These are phyloP conservation scores for Yamadazyma triangularis DNA, from an alignment of 1,139 yeast genomes.

Conservation along the genomic window DNA sequence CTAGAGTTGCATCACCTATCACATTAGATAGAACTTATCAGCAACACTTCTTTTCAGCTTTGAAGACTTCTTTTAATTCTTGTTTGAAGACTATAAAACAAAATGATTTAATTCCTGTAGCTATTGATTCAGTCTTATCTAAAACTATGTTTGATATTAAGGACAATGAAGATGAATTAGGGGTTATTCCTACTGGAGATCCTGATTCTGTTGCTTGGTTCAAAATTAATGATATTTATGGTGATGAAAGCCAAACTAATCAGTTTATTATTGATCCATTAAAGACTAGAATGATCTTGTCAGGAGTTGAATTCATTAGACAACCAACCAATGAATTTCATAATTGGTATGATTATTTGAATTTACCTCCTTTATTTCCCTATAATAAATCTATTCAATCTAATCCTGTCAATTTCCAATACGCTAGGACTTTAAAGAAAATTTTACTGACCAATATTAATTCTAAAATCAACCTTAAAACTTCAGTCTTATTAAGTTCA, in stretches of 20 bases:
- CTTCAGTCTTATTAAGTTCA: constrained; percentile 66
- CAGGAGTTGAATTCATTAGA: constrained; percentile 48
- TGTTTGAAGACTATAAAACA: constrained; percentile 53
- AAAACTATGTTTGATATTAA: constrained; percentile 47
- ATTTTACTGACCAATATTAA: constrained; percentile 43
- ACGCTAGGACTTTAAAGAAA: constrained; percentile 50
- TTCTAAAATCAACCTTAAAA: constrained; percentile 41
- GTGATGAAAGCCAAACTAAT: constrained; percentile 24
- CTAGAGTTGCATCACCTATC: constrained; percentile 67
- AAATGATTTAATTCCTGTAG: constrained; percentile 71
- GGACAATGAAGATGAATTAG: constrained; percentile 24
- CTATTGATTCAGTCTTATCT: constrained; percentile 69
- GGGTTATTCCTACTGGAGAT: constrained; percentile 53
- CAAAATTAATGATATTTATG: constrained; percentile 44
- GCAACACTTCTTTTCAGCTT: constrained; percentile 56
- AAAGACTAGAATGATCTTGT: constrained; percentile 63
- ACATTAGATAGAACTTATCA: constrained; percentile 68
- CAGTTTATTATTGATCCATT: constrained; percentile 63
- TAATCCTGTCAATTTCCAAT: constrained; percentile 29
- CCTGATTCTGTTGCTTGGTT: constrained; percentile 88
- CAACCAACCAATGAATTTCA: constrained; percentile 31
- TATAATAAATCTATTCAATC: constrained; percentile 16
- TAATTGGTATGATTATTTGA: constrained; percentile 49
- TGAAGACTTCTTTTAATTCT: constrained; percentile 59
- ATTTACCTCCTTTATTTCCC: constrained; percentile 37